These are phyloP conservation scores for Penicillium sp. DNA, from an alignment of 2,329 filamentous ascomycete genomes.

Conservation along the genomic window DNA sequence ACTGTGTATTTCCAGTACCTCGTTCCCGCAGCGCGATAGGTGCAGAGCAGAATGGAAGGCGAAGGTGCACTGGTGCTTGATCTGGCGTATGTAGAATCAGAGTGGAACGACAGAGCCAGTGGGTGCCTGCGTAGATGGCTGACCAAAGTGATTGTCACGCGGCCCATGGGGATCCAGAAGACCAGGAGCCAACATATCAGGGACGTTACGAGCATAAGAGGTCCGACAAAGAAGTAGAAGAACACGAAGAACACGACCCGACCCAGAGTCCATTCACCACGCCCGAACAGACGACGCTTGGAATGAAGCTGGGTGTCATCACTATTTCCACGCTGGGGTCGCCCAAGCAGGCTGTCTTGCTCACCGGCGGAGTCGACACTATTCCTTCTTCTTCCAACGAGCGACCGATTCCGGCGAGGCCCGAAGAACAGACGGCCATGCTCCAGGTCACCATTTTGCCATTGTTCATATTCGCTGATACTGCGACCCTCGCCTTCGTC, in stretches of 20 bases:
- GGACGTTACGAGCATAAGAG: conserved; percentile 81
- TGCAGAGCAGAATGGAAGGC: conserved; percentile 89
- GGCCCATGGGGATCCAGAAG: conserved; percentile 98
- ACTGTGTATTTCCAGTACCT: conserved; percentile 99
- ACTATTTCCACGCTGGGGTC: conserved; percentile 56
- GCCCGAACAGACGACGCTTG: conserved; percentile 88
- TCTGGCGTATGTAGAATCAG: conserved; percentile 75
- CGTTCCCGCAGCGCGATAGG: conserved; percentile 88
- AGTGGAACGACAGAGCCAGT: conserved; percentile 88
- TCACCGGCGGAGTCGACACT: conserved; percentile 89
- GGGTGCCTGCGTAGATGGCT: conserved; percentile 92
- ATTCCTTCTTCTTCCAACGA: conserved; percentile 81
- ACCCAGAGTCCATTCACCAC: conserved; percentile 93
- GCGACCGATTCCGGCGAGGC: conserved; percentile 71
- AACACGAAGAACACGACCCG: conserved; percentile 94
- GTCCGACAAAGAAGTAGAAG: conserved; percentile 91
- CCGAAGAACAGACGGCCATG: conserved; percentile 96
- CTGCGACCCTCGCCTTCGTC: conserved; percentile 94
- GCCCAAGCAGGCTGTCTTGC: conserved; percentile 83
- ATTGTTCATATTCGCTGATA: conserved; percentile 98
- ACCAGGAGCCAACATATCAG: conserved; percentile 93
- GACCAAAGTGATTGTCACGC: conserved; percentile 85
- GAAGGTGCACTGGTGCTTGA: conserved; percentile 70
- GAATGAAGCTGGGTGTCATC: conserved; percentile 50
- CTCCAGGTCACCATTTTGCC: conserved; percentile 96